Percentiles rank a stretch among this genome's conserved stretches.
Conservation (phyloP, 495 filamentous ascomycete species). For the Oidiodendron maius region DNA sequence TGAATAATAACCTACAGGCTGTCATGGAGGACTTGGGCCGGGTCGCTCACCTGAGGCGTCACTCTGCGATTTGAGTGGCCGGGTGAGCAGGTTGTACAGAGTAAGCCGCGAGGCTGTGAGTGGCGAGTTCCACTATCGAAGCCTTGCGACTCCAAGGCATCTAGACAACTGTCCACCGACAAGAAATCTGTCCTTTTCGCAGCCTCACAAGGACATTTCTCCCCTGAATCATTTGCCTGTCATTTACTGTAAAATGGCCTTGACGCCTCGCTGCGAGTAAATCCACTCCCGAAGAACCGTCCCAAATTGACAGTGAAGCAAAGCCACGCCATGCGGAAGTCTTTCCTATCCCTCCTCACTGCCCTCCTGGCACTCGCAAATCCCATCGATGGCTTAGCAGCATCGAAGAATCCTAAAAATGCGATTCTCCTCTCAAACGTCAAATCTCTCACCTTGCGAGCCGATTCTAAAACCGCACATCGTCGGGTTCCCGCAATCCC, state of each 20-base stretch:
- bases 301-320: too few species aligned
- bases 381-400: conserved; percentile 23
- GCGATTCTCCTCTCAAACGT: conserved; percentile 68
- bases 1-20: too few species aligned
- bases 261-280: too few species aligned
- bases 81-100: too few species aligned
- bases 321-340: too few species aligned
- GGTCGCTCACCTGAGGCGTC: too few species aligned
- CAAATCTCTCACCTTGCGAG: conserved; percentile 69
- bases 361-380: conserved; percentile 24
- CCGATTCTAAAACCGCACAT: conserved; percentile 55
- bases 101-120: neutral
- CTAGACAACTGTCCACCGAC: neutral
- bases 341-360: conserved; percentile 28
- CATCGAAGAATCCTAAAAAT: conserved; percentile 33
- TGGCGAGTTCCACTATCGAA: neutral
- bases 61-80: too few species aligned
- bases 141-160: neutral
- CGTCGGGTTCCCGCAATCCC: conserved; percentile 75
- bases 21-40: too few species aligned
- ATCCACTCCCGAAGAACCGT: too few species aligned
- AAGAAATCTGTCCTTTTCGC: conserved; percentile 2
- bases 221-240: too few species aligned
- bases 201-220: too few species aligned
- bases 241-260: too few species aligned